Conservation (phyloP, 495 filamentous ascomycete species). For the Talaromyces proteolyticus region DNA sequence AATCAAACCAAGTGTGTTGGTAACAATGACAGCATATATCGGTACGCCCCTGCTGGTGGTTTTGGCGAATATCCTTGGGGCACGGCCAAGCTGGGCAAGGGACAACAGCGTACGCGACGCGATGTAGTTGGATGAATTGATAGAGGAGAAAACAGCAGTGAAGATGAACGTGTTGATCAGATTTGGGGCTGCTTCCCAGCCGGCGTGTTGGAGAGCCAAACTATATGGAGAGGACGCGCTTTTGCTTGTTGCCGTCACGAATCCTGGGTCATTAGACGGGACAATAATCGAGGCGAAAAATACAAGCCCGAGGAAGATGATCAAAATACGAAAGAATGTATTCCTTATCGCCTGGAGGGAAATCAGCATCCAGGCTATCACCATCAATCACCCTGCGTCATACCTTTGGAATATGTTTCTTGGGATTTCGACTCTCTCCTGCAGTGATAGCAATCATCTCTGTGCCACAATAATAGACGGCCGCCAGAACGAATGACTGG, state of each 20-base stretch:
- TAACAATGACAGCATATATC: constrained; percentile 37
- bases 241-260: constrained; percentile 30
- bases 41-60: constrained; percentile 55
- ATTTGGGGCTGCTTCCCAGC: constrained; percentile 24
- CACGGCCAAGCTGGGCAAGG: constrained; percentile 46
- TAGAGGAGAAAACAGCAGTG: constrained; percentile 38
- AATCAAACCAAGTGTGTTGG: constrained; percentile 44
- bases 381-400: constrained; percentile 39
- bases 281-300: constrained; percentile 54
- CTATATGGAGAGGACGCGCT: constrained; percentile 50
- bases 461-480: constrained; percentile 54
- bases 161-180: constrained; percentile 41
- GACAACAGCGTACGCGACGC: constrained; percentile 53
- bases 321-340: constrained; percentile 58
- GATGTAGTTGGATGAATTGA: constrained; percentile 53
- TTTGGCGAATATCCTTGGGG: constrained; percentile 46
- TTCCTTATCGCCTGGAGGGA: constrained; percentile 19
- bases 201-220: constrained; percentile 49
- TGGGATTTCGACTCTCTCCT: constrained; percentile 54
- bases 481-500: constrained; percentile 34
- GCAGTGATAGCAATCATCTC: constrained; percentile 57
- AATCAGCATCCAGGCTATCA: constrained; percentile 50
- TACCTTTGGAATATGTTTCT: constrained; percentile 41
- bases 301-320: constrained; percentile 48
- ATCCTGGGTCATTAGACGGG: constrained; percentile 32